Base-by-base conservation (phyloP, 2,329 filamentous ascomycete species). In the Fusarium sp. region DNA sequence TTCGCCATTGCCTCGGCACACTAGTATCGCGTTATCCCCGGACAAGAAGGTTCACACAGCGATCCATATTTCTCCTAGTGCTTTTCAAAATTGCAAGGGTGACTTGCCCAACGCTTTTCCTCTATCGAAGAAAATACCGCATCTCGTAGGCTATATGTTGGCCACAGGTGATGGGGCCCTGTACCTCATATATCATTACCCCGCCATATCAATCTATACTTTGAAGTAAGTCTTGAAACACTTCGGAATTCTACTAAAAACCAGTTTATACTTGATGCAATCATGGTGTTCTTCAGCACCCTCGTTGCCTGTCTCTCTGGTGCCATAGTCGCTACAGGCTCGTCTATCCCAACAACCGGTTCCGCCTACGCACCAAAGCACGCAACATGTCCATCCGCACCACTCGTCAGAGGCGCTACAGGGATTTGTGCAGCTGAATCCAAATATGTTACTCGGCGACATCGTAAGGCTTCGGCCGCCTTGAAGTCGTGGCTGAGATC, bases 301-400 rank as follows among this genome's bases (percentile, higher is more conserved):
- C 11, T 60, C 22, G 9, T 43, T 10, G 28, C 36, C 3, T 60
- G 28, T 31, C 3, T 60, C 0, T 43, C 43, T 14, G 36, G 28
- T 8, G 36, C 2, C 2, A 18, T 33, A 24, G 15, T 43, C 7
- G 43, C 22, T 15, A 18, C 28, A 24, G 43, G 34, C 17, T 49
- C 43, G 5, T 43, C 18, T 18, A 49, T 60, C 2, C 51, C 57
- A 4, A 24, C 15, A 10, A 1, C n/a, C 1, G 51, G 57, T 9
- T 60, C 51, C 14, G n/a, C 51, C 3, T 60, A 60, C 22, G 51
- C 51, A 2, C 57, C 57, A 5, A 60, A 43, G 4, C 36, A 57
- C n/a, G 18, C 18, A 31, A 36, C 31, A 49, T 60, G 57, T 2
- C 57, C 57, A 20, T 43, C 51, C 10, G 18, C n/a, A 7, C 22